These are phyloP conservation scores for Flaveria trinervia DNA, from an alignment of 129 eudicot genomes.

Conservation along the genomic window DNA sequence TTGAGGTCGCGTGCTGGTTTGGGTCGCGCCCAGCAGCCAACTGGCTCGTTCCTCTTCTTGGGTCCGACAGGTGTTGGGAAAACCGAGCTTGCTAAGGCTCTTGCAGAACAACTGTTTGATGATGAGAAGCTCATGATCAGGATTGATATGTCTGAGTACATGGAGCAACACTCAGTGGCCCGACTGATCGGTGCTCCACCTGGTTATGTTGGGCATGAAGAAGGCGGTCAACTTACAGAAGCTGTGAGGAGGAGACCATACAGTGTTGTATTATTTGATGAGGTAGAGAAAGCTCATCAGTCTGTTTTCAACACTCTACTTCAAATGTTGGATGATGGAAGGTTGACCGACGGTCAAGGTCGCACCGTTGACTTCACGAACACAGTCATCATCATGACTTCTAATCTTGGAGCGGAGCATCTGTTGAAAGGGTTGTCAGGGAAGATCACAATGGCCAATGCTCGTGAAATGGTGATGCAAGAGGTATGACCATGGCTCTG, in stretches of 20 bases:
- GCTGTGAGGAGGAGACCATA: conserved; percentile 88
- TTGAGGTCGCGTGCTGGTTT: conserved; percentile 96
- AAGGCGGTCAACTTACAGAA: conserved; percentile 96
- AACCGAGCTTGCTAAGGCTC: conserved; percentile 95
- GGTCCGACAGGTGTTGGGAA: conserved; percentile 99
- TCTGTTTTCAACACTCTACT: conserved; percentile 84
- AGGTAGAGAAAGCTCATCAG: conserved; percentile 82
- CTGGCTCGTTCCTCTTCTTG: conserved; percentile 92
- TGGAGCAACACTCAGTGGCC: conserved; percentile 99
- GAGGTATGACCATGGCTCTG: conserved; percentile 41
- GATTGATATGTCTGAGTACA: conserved; percentile 94
- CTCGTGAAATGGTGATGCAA: conserved; percentile 79
- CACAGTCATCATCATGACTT: conserved; percentile 85
- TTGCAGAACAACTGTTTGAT: conserved; percentile 89
- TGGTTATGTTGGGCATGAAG: conserved; percentile 96
- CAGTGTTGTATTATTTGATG: conserved; percentile 81
- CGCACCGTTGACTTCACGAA: conserved; percentile 89
- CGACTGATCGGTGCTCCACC: conserved; percentile 98
- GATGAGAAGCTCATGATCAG: conserved; percentile 82
- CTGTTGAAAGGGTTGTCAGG: conserved; percentile 69
- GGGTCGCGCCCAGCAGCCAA: conserved; percentile 88
- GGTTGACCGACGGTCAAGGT: conserved; percentile 96
- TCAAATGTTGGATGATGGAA: conserved; percentile 91
- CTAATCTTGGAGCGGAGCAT: conserved; percentile 88
- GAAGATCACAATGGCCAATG: conserved; percentile 62